Evolutionary conservation across 208 protist species (phyloP).

Genomic region (Naegleria fowleri): DNA sequence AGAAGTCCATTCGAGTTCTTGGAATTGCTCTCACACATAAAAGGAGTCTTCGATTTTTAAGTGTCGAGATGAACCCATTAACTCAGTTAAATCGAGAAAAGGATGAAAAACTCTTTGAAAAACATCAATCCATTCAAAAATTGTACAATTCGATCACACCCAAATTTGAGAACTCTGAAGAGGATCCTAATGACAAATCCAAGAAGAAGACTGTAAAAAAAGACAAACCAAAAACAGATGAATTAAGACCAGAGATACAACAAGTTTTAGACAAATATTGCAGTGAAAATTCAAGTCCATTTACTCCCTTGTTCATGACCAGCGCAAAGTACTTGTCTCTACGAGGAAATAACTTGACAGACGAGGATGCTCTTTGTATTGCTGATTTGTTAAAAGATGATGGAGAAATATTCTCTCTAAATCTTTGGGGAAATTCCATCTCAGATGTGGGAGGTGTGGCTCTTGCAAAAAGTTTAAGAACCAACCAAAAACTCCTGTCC

Average conservation of each 20-base stretch:
- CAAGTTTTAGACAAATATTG: background rate
- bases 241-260: background rate
- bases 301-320: conserved; percentile 6
- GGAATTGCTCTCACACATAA: background rate
- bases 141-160: background rate
- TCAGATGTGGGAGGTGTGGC: background rate
- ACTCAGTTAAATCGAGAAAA: too few species aligned
- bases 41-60: background rate
- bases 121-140: background rate
- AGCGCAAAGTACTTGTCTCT: background rate
- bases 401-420: background rate
- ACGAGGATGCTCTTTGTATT: background rate
- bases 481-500: background rate
- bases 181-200: background rate
- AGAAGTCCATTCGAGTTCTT: background rate
- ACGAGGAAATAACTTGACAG: background rate
- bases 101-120: background rate
- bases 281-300: background rate
- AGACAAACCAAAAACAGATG: background rate
- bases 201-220: background rate
- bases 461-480: background rate
- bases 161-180: background rate
- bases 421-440: conserved; percentile 18
- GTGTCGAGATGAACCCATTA: conserved; percentile 6
- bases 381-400: background rate